These are phyloP conservation scores for Pseudocohnilembus persalinus DNA, from an alignment of 169 alveolate genomes.

Conservation along the genomic window DNA sequence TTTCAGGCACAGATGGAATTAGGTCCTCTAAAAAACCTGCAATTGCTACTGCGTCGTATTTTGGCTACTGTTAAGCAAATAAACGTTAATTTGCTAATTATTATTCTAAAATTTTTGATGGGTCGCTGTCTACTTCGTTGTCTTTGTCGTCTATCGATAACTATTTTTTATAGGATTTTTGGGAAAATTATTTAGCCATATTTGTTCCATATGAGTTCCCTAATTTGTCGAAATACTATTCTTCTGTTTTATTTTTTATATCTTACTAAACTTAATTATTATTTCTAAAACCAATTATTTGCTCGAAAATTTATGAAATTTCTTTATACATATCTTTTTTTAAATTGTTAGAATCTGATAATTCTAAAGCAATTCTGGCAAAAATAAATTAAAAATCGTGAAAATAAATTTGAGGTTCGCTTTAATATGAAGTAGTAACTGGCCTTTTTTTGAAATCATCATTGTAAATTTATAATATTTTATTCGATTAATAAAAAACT, in stretches of 20 bases:
- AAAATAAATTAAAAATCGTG: constrained; percentile 59
- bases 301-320: constrained; percentile 45
- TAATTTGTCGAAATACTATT: constrained; percentile 8
- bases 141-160: neutral
- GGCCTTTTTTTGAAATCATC: constrained; percentile 18
- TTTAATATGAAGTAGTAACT: constrained; percentile 6
- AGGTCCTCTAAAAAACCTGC: neutral
- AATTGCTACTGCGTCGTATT: neutral
- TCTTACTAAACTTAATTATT: constrained; percentile 22
- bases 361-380: constrained; percentile 51
- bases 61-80: neutral
- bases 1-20: neutral
- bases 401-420: constrained; percentile 54
- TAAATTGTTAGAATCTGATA: constrained; percentile 42
- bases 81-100: neutral
- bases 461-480: neutral
- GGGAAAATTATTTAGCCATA: neutral
- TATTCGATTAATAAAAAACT: constrained; percentile 3
- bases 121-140: neutral
- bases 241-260: constrained; percentile 14
- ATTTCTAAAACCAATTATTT: constrained; percentile 43
- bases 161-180: neutral
- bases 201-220: neutral
- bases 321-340: constrained; percentile 37
- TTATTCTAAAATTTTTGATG: neutral